phyloP scores from a whole-genome alignment of 306 rosid species.

The Phaseolus lunatus region DNA sequence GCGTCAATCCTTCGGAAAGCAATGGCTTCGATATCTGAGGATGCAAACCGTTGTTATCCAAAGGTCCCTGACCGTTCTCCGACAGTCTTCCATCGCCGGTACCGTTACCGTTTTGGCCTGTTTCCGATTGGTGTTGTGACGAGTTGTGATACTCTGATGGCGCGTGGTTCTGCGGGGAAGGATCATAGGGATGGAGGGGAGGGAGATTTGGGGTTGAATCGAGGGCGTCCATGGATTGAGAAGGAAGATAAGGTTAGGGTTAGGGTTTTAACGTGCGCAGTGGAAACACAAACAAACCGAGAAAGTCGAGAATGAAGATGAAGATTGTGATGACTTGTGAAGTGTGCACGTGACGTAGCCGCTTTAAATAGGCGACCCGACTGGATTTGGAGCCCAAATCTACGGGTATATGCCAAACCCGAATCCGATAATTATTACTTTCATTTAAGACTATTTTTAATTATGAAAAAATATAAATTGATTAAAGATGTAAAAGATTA shows the following conservation, averaged over 20 bases:
- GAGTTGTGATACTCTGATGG: neutral
- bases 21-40: slow-evolving; percentile 53
- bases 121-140: slow-evolving; percentile 25
- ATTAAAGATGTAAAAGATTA: too few species aligned
- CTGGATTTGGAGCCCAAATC: neutral
- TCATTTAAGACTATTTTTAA: too few species aligned
- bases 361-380: neutral
- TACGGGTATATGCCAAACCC: neutral
- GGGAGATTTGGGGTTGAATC: slow-evolving; percentile 49
- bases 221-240: slow-evolving; percentile 63
- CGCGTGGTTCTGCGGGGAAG: neutral
- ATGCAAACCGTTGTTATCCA: slow-evolving; percentile 18
- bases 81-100: slow-evolving; percentile 2
- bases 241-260: neutral
- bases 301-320: neutral
- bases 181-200: slow-evolving; percentile 41
- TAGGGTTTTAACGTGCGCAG: slow-evolving; percentile 21
- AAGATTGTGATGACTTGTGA: neutral
- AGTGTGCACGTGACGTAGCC: neutral
- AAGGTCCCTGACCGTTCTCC: slow-evolving; percentile 26
- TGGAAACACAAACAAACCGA: neutral
- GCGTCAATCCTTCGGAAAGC: slow-evolving; percentile 74
- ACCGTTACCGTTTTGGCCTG: slow-evolving; percentile 38
- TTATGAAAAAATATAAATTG: too few species aligned
- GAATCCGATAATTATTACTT: neutral